A percentile compares a stretch with the other conserved stretches of the same genome.
Conservation (phyloP, 345 rosid genomes). For the Moricandia moricandioides region DNA sequence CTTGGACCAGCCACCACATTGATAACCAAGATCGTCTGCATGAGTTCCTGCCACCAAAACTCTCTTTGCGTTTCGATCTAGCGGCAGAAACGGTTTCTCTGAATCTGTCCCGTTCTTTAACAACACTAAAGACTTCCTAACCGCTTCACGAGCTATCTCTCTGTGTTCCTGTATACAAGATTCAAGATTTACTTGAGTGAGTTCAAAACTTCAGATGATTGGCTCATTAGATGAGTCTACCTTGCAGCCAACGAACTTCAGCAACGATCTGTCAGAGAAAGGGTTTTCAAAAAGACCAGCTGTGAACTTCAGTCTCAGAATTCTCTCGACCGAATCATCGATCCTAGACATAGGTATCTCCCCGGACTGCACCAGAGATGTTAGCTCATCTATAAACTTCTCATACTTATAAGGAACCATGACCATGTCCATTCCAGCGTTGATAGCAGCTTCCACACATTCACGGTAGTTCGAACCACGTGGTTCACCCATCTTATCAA, state of each 20-base stretch:
- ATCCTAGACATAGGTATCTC: conserved; percentile 61
- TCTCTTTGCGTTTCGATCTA: conserved; percentile 52
- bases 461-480: conserved; percentile 62
- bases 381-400: conserved; percentile 47
- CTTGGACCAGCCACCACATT: conserved; percentile 82
- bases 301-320: conserved; percentile 74
- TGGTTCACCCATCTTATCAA: conserved; percentile 55
- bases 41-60: conserved; percentile 71
- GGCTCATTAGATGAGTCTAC: neutral
- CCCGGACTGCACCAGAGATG: conserved; percentile 53
- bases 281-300: conserved; percentile 76
- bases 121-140: conserved; percentile 72
- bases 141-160: conserved; percentile 72
- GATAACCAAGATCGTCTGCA: conserved; percentile 74
- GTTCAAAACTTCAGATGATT: neutral
- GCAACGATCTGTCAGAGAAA: conserved; percentile 61
- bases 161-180: conserved; percentile 36
- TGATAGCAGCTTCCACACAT: conserved; percentile 55
- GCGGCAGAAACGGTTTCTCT: conserved; percentile 55
- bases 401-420: conserved; percentile 58
- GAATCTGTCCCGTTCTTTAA: conserved; percentile 64
- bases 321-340: conserved; percentile 73
- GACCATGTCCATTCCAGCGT: conserved; percentile 86
- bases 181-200: neutral
- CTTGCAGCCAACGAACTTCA: conserved; percentile 70